Base-by-base conservation (phyloP, 108 stramenopile genomes). In the Skeletonema grethae region DNA sequence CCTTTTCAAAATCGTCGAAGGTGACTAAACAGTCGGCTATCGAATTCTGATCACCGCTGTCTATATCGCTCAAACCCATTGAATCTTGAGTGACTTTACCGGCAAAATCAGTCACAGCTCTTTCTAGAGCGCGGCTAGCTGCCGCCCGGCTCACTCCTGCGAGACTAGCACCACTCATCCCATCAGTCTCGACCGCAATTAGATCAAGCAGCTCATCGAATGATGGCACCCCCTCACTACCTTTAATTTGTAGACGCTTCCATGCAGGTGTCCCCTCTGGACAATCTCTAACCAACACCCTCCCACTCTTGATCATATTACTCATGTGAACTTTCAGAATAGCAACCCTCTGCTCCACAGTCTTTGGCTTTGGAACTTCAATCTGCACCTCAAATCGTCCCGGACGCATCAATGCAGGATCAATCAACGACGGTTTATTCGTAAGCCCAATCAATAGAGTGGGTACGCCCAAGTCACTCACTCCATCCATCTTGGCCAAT, bases 401-500 rank as follows among this genome's bases (percentile, higher is more conserved):
- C 3, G 93, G 87, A 58, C 93, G 70, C 73, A 95, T 73, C 41
- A 95, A 73, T 15, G 93, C 89, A 32, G 93, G 84, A 53, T 95
- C 93, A 60, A 95, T 87, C 46, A 98, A 84, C 35, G 91, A 91
- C 34, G 88, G 86, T 46, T 95, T 87, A 72, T 98, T 98, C 9
- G 98, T 98, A 77, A 97, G 69, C 24, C 95, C 98, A 67, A 97
- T 90, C 15, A 97, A 85, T 7, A 98, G 84, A 15, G 95, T 97
- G 0, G 94, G 94, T 20, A 96, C 94, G 16, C 82, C 75, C 16
- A 94, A 63, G 1, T 90, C 87, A 62, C 94, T 90, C 65, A 91
- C 90, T 29, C 98, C 98, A 67, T 97, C 98, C 93, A 98, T 97
- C 56, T 94, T 96, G 29, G 95, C 93, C 61, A 98, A 78, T 2